A percentile compares a stretch with the other conserved stretches of the same genome.
Conservation (phyloP, 257 asterid genomes). For the Capsicum pubescens region DNA sequence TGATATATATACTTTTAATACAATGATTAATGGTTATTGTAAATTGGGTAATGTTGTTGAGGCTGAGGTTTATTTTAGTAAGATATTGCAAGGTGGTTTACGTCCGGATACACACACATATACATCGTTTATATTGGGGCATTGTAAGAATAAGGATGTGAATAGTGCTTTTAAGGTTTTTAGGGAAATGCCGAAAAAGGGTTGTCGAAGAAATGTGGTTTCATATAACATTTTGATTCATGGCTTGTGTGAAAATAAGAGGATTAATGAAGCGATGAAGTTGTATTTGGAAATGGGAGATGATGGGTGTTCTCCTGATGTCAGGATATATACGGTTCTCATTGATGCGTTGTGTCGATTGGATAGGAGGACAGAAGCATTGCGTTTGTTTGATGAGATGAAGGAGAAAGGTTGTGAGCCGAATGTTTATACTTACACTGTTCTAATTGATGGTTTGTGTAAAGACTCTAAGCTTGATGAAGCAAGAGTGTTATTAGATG, state of each 20-base stretch:
- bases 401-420: constrained; percentile 71
- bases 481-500: constrained; percentile 48
- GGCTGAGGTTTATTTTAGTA: constrained; percentile 59
- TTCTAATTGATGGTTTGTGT: constrained; percentile 60
- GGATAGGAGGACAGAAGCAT: constrained; percentile 60
- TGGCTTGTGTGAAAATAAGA: constrained; percentile 66
- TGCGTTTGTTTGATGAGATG: constrained; percentile 67
- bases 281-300: constrained; percentile 61
- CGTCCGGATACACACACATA: constrained; percentile 73
- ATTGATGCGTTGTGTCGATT: constrained; percentile 65
- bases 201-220: constrained; percentile 69
- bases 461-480: constrained; percentile 59
- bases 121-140: constrained; percentile 75
- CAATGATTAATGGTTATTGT: constrained; percentile 72
- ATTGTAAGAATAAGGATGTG: constrained; percentile 69
- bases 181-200: constrained; percentile 56
- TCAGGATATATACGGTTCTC: constrained; percentile 67
- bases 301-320: constrained; percentile 64
- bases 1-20: constrained; percentile 72
- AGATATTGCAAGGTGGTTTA: constrained; percentile 66
- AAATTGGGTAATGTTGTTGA: constrained; percentile 66
- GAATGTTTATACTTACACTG: constrained; percentile 71
- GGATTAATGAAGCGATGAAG: constrained; percentile 58
- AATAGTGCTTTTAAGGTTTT: constrained; percentile 55
- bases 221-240: constrained; percentile 71